phyloP scores from a whole-genome alignment of 164 flowering plant genomes.

The Sextonia rubra region DNA sequence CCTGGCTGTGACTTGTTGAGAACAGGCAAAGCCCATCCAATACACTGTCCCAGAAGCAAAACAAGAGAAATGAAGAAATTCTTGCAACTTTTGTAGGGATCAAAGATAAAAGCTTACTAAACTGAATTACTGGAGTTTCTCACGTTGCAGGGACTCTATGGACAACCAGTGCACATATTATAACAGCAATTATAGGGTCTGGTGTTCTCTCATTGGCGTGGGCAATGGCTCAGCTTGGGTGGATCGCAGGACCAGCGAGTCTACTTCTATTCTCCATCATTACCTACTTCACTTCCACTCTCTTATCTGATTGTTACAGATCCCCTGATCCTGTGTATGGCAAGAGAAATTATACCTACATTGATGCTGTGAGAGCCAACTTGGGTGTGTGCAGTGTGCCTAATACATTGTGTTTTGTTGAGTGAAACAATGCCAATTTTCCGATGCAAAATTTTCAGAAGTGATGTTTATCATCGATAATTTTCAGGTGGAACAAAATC shows the following conservation, averaged over 20 bases:
- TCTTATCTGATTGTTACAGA: conserved; percentile 55
- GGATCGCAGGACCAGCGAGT: conserved; percentile 34
- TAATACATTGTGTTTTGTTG: not conserved
- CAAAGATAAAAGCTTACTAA: not conserved
- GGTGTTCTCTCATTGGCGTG: conserved; percentile 52
- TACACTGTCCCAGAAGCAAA: not conserved
- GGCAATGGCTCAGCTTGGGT: conserved; percentile 55
- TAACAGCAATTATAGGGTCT: conserved; percentile 49
- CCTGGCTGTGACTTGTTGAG: not conserved
- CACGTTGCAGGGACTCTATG: conserved; percentile 31
- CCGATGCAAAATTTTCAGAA: not conserved
- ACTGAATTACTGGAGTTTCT: not conserved
- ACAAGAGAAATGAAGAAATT: not conserved
- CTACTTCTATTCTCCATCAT: conserved; percentile 28
- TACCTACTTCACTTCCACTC: conserved; percentile 35
- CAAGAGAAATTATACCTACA: conserved; percentile 44
- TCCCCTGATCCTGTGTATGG: conserved; percentile 37
- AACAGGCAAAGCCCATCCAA: no score
- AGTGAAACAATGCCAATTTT: no score
- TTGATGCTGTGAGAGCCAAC: conserved; percentile 36
- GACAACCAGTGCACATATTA: conserved; percentile 52
- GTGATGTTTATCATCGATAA: not conserved
- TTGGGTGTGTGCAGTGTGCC: conserved; percentile 25
- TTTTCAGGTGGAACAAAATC: conserved; percentile 28
- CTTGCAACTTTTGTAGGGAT: not conserved